Evolutionary conservation across 2,329 filamentous ascomycete species (phyloP).

Genomic region (Aspergillus jensenii): DNA sequence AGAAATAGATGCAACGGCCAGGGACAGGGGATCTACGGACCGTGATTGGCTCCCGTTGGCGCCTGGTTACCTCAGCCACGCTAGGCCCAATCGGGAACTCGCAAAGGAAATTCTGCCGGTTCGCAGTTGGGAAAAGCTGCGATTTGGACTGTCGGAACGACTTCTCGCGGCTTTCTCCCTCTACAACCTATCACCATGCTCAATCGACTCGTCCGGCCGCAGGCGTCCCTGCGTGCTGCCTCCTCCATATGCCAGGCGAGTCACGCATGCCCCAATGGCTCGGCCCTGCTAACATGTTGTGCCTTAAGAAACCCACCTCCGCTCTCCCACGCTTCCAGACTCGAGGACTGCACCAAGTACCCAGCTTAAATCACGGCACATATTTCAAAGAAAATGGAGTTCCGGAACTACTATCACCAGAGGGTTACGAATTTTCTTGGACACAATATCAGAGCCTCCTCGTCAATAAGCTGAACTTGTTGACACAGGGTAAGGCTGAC

Average conservation of each 20-base stretch:
- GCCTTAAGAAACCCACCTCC: slow-evolving; percentile 35
- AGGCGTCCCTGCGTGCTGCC: slow-evolving; percentile 43
- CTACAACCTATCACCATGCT: slow-evolving; percentile 39
- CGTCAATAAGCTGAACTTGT: slow-evolving; percentile 71
- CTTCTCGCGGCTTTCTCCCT: slow-evolving; percentile 14
- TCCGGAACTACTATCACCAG: slow-evolving; percentile 67
- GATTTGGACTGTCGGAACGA: slow-evolving; percentile 13
- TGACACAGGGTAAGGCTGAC: slow-evolving; percentile 65
- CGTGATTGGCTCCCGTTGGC: slow-evolving; percentile 26
- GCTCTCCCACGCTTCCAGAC: slow-evolving; percentile 38
- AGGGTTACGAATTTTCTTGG: slow-evolving; percentile 76
- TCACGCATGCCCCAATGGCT: slow-evolving; percentile 11
- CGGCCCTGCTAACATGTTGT: slow-evolving; percentile 19
- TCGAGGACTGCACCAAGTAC: slow-evolving; percentile 46
- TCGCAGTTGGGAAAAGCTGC: slow-evolving; percentile 19
- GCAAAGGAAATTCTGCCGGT: slow-evolving; percentile 38
- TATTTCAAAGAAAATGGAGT: slow-evolving; percentile 56
- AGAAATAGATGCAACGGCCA: slow-evolving; percentile 4
- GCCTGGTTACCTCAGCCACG: slow-evolving; percentile 23
- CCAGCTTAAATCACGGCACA: slow-evolving; percentile 49
- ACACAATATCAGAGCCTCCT: slow-evolving; percentile 75
- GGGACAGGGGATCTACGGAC: slow-evolving; percentile 19
- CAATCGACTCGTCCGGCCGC: slow-evolving; percentile 44
- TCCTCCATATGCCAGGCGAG: slow-evolving; percentile 38
- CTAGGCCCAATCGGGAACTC: slow-evolving; percentile 30